phyloP scores from a whole-genome alignment of 1,284 basidiomycete species.

The Vanrija humicola region DNA sequence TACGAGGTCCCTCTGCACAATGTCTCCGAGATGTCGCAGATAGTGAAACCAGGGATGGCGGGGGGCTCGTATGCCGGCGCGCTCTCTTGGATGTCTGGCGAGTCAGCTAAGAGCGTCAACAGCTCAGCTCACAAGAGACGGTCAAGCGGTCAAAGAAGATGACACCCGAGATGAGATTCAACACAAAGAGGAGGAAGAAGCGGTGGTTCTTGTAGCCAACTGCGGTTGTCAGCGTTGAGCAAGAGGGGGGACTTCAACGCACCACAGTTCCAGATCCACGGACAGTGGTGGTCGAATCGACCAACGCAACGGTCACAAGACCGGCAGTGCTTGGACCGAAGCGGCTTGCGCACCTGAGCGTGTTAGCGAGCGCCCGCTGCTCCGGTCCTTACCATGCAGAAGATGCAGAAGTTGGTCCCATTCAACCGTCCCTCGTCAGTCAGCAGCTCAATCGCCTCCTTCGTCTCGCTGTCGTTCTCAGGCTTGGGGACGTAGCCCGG shows the following conservation, averaged over 20 bases:
- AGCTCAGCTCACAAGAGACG: constrained; percentile 63
- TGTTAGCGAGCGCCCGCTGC: constrained; percentile 30
- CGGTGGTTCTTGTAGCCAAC: constrained; percentile 95
- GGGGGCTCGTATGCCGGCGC: constrained; percentile 49
- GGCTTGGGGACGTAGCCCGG: constrained; percentile 84
- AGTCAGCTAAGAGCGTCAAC: background rate
- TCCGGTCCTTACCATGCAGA: constrained; percentile 62
- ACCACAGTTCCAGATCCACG: constrained; percentile 99
- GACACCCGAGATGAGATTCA: constrained; percentile 76
- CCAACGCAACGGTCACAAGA: constrained; percentile 86
- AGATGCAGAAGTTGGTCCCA: constrained; percentile 92
- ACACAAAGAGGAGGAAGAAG: constrained; percentile 87
- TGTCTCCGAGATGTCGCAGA: constrained; percentile 63
- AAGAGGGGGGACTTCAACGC: constrained; percentile 34
- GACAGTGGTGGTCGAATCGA: constrained; percentile 91
- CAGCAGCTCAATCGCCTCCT: constrained; percentile 81
- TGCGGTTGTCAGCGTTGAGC: constrained; percentile 33
- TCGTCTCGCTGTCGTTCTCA: constrained; percentile 70
- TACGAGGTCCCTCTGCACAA: constrained; percentile 62
- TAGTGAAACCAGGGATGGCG: constrained; percentile 50
- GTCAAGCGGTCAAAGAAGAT: constrained; percentile 74
- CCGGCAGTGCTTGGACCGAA: constrained; percentile 93
- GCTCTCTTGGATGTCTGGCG: constrained; percentile 45
- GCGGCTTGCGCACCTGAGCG: constrained; percentile 68
- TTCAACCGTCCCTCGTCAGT: constrained; percentile 83